Conservation (phyloP, 768 basidiomycete species). For the Russula sp. region DNA sequence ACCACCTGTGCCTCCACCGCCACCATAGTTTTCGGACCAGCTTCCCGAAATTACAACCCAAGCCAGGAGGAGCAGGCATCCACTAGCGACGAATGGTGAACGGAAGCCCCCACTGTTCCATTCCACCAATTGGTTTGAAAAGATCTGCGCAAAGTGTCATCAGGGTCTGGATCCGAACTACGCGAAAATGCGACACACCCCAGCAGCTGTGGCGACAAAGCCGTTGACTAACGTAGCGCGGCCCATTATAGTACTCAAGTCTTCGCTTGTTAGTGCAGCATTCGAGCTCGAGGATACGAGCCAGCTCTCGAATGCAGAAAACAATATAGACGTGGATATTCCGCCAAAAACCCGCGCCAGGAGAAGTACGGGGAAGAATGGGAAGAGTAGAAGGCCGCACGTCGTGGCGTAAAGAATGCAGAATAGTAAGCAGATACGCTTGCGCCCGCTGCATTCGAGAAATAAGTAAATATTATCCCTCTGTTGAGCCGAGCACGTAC, state of each 20-base stretch:
- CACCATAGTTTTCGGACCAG: constrained; percentile 72
- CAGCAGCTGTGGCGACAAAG: constrained; percentile 61
- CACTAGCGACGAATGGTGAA: constrained; percentile 65
- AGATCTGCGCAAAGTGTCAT: not conserved
- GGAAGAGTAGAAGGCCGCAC: constrained; percentile 54
- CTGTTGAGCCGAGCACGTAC: constrained; percentile 35
- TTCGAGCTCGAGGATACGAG: constrained; percentile 56
- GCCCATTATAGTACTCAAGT: constrained; percentile 65
- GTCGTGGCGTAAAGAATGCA: constrained; percentile 59
- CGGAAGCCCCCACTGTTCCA: constrained; percentile 43
- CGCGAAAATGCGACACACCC: constrained; percentile 38
- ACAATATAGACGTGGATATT: constrained; percentile 68
- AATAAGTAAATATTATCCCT: not conserved
- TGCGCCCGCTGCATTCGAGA: constrained; percentile 48
- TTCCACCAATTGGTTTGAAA: constrained; percentile 51
- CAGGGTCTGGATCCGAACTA: not conserved
- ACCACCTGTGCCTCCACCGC: constrained; percentile 29
- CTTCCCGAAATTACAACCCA: constrained; percentile 50
- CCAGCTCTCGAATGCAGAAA: constrained; percentile 76
- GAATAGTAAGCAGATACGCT: constrained; percentile 61
- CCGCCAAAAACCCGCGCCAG: constrained; percentile 63
- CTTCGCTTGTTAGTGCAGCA: constrained; percentile 45
- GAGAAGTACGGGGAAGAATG: constrained; percentile 53
- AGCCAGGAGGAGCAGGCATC: constrained; percentile 44
- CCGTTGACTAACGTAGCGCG: constrained; percentile 70